Evolutionary conservation across 2,329 filamentous ascomycete species (phyloP).

Genomic region (Aspergillus spinulosporus): DNA sequence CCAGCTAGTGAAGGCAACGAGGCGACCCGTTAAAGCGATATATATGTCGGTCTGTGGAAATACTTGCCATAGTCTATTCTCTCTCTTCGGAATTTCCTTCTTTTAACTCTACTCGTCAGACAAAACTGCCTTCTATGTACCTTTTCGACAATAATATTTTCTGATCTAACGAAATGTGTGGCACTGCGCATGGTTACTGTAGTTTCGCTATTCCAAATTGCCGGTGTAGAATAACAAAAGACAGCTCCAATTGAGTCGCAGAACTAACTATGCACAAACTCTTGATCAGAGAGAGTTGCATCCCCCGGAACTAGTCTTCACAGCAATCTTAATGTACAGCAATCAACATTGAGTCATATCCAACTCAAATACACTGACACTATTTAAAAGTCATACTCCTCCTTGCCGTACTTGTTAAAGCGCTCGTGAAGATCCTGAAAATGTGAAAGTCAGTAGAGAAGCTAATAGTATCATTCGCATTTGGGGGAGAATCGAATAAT

Average conservation of each 20-base stretch:
- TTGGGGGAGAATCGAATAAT: neutral
- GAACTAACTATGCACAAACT: constrained; percentile 37
- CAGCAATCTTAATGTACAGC: constrained; percentile 38
- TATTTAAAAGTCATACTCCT: constrained; percentile 62
- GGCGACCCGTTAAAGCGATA: constrained; percentile 38
- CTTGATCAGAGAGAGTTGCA: constrained; percentile 23
- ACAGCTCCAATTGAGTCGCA: constrained; percentile 33
- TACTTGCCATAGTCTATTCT: constrained; percentile 13
- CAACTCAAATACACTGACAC: constrained; percentile 19
- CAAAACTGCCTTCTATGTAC: constrained; percentile 19
- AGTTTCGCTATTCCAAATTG: neutral
- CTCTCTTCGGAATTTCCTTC: constrained; percentile 14
- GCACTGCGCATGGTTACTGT: constrained; percentile 21
- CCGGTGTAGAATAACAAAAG: constrained; percentile 26
- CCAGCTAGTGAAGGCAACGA: constrained; percentile 51
- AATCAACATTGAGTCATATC: constrained; percentile 19
- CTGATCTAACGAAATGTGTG: constrained; percentile 24
- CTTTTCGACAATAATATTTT: constrained; percentile 18
- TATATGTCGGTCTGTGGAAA: constrained; percentile 22
- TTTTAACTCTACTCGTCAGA: constrained; percentile 6
- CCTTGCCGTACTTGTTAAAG: constrained; percentile 99
- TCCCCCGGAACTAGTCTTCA: constrained; percentile 27
- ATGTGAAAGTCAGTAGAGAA: constrained; percentile 1
- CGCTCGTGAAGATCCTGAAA: constrained; percentile 82
- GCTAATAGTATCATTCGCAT: neutral